A percentile compares a stretch with the other conserved stretches of the same genome.
Evolutionary conservation across 1,139 yeast genomes (phyloP).

Genomic region (Yarrowia galli): DNA sequence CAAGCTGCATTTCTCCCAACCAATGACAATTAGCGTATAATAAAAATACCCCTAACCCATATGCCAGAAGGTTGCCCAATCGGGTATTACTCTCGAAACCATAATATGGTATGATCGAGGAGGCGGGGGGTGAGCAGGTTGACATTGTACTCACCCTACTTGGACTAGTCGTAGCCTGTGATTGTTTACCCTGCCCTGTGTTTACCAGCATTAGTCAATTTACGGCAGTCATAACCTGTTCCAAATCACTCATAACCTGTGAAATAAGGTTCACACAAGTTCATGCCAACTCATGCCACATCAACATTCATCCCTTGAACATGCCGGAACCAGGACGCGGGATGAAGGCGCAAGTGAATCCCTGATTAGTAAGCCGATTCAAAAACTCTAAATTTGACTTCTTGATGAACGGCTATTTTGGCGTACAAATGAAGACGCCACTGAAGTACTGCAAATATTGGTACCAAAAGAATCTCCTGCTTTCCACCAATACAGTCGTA

Average conservation of each 20-base stretch:
- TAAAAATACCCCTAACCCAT: constrained; percentile 20
- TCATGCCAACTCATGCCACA: neutral
- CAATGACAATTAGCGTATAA: constrained; percentile 26
- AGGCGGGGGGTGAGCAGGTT: too few relatives aligned
- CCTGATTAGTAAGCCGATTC: neutral
- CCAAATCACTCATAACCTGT: neutral
- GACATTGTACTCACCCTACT: too few relatives aligned
- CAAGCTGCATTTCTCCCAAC: constrained; percentile 31
- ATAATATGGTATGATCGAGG: constrained; percentile 20
- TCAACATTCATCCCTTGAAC: too few relatives aligned
- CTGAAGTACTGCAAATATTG: neutral
- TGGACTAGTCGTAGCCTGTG: constrained; percentile 7
- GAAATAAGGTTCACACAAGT: neutral
- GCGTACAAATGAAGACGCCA: too few relatives aligned
- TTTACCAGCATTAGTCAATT: too few relatives aligned
- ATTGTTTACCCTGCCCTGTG: too few relatives aligned
- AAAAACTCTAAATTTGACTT: too few relatives aligned
- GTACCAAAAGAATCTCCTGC: neutral
- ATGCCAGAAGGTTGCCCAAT: neutral
- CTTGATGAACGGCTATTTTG: too few relatives aligned
- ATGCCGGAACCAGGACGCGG: too few relatives aligned
- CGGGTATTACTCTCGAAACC: constrained; percentile 6
- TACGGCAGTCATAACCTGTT: neutral
- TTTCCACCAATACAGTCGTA: neutral
- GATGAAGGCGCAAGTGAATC: too few relatives aligned